A percentile compares a stretch with the other conserved stretches of the same genome.
These are phyloP conservation scores for Sporobolomyces phaffii DNA, from an alignment of 768 basidiomycete genomes.

Conservation along the genomic window DNA sequence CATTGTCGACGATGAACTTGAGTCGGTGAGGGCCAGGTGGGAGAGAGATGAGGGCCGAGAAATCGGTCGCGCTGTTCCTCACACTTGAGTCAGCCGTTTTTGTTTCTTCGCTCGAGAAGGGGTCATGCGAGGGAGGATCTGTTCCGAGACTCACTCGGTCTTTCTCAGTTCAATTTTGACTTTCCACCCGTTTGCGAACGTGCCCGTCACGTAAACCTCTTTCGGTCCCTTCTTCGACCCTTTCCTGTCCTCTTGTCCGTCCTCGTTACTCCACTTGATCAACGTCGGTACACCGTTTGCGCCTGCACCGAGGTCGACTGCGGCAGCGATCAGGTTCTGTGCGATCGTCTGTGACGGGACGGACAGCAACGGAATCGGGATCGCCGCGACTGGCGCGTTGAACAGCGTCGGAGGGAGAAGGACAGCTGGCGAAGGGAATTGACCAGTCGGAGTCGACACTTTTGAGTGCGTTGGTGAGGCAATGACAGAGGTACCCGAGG, in stretches of 20 bases:
- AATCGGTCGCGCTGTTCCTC: conserved; percentile 33
- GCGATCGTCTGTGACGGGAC: conserved; percentile 28
- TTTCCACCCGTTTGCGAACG: conserved; percentile 43
- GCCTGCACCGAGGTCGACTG: conserved; percentile 43
- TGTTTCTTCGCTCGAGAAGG: not conserved
- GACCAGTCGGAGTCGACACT: conserved; percentile 11
- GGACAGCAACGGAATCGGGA: conserved; percentile 35
- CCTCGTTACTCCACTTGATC: conserved; percentile 43
- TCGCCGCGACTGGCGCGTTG: conserved; percentile 37
- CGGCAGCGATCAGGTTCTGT: conserved; percentile 31
- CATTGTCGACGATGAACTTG: conserved; percentile 88
- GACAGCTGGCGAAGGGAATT: conserved; percentile 19
- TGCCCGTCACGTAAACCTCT: conserved; percentile 43
- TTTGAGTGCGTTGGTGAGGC: conserved; percentile 20
- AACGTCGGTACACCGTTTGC: conserved; percentile 40
- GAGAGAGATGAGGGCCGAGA: conserved; percentile 49
- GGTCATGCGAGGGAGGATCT: not conserved
- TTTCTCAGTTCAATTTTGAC: conserved; percentile 43
- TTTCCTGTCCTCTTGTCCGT: conserved; percentile 28
- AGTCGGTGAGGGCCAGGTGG: conserved; percentile 87
- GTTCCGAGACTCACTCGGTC: conserved; percentile 29
- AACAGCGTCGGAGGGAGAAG: conserved; percentile 35
- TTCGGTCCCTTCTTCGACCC: conserved; percentile 28
- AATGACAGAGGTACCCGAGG: conserved; percentile 34
- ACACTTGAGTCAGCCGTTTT: not conserved